These are phyloP conservation scores for Tolypocladium inflatum DNA, from an alignment of 2,329 filamentous ascomycete species.

Conservation along the genomic window DNA sequence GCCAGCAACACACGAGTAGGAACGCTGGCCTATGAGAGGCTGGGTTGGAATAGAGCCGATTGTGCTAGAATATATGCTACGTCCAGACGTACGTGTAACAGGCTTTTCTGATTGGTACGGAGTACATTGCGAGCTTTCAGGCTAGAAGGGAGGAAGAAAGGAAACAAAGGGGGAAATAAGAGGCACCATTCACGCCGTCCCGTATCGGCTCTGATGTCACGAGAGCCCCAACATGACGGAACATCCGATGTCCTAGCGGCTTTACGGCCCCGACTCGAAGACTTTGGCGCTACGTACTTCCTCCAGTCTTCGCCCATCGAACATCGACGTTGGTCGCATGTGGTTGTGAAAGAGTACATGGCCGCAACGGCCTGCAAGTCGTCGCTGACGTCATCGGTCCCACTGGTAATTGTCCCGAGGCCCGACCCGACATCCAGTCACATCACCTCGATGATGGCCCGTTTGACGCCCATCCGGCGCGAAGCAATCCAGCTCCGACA, in stretches of 20 bases:
- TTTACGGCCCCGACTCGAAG: too few relatives aligned
- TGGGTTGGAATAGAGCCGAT: not conserved
- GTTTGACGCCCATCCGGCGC: not conserved
- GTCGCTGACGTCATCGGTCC: not conserved
- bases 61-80: not conserved
- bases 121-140: not conserved
- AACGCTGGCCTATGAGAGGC: not conserved
- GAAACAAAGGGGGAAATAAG: not conserved
- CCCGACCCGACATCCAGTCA: not conserved
- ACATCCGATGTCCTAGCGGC: too few relatives aligned
- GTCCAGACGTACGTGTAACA: not conserved
- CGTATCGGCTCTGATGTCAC: not conserved
- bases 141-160: not conserved
- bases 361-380: too few relatives aligned
- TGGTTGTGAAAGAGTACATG: too few relatives aligned
- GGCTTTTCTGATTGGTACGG: not conserved
- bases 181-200: not conserved
- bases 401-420: not conserved
- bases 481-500: not conserved
- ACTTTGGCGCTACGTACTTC: too few relatives aligned
- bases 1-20: not conserved
- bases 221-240: not conserved
- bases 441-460: not conserved
- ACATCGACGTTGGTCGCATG: too few relatives aligned
- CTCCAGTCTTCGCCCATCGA: too few relatives aligned